phyloP scores from a whole-genome alignment of 2,329 filamentous ascomycete genomes.

The Paraphaeosphaeria sporulosa region DNA sequence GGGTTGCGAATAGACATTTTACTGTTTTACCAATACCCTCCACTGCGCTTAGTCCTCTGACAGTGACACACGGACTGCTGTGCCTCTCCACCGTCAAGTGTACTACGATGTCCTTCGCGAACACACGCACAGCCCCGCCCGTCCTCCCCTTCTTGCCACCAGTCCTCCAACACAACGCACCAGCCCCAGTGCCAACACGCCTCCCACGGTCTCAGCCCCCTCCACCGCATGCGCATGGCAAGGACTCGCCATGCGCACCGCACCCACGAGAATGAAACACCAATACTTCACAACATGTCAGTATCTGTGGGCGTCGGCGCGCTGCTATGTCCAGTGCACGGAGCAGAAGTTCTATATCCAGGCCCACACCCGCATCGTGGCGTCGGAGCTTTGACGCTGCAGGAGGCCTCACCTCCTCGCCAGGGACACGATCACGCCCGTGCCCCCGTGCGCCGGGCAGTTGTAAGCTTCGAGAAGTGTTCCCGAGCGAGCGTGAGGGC shows the following conservation, averaged over 20 bases:
- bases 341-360: no score
- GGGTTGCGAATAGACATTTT: background rate
- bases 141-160: background rate
- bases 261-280: background rate
- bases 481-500: no score
- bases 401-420: background rate
- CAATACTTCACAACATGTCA: background rate
- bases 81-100: background rate
- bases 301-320: slow-evolving; percentile 6
- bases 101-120: background rate
- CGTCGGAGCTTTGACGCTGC: background rate
- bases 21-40: background rate
- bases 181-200: background rate
- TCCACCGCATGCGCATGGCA: background rate
- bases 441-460: background rate
- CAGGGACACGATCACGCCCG: no score
- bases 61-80: background rate
- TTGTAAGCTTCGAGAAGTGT: background rate
- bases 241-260: background rate
- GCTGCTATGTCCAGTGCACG: background rate
- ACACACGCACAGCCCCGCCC: background rate
- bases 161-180: background rate
- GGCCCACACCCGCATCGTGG: background rate
- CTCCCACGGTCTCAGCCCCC: slow-evolving; percentile 11
- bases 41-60: background rate